Base-by-base conservation (phyloP, 768 basidiomycete species). In the Boletus insuetus region DNA sequence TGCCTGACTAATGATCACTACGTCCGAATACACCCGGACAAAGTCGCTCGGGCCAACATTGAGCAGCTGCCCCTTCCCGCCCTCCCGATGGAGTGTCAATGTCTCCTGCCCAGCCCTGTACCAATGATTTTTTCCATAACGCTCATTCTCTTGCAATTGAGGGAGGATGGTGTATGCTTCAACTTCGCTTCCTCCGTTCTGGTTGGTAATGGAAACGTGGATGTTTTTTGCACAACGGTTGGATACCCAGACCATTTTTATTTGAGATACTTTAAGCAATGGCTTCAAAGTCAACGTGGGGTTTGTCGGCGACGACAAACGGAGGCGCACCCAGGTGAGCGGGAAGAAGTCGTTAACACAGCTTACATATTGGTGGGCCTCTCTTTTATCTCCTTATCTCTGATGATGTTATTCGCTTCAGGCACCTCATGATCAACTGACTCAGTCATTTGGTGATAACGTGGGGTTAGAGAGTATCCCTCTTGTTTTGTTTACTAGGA, bases 161-260 rank as follows among this genome's bases (percentile, higher is more conserved):
- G 62, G 55, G 3, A 0, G 0, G n/a, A 65, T 6, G 2, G n/a
- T 3, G 41, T 41, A 64, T 4, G 19, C 1, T 0, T 17, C 12
- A 4, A 47, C 42, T 29, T 29, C 29, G n/a, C 55, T 55, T n/a
- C 63, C 55, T 6, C 50, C 53, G 24, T 26, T 49, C 17, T 31
- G n/a, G 41, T 55, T 64, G 14, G 62, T 51, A 4, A 64, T 26
- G 7, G 46, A 10, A 17, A 63, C 17, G 3, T 42, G 5, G 20
- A 58, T 48, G 13, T 17, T 9, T 14, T 26, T 14, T 16, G 1
- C 6, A 2, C 26, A 19, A 10, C 53, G 59, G 20, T 61, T 63
- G 34, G 62, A 60, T 6, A 64, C 49, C 62, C 62, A 64, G 29
- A 63, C 58, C 61, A 60, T 63, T 11, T 29, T 32, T 35, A 19